A percentile compares a stretch with the other conserved stretches of the same genome.
These are phyloP conservation scores for Podospora pseudoanserina DNA, from an alignment of 495 filamentous ascomycete genomes.

Conservation along the genomic window DNA sequence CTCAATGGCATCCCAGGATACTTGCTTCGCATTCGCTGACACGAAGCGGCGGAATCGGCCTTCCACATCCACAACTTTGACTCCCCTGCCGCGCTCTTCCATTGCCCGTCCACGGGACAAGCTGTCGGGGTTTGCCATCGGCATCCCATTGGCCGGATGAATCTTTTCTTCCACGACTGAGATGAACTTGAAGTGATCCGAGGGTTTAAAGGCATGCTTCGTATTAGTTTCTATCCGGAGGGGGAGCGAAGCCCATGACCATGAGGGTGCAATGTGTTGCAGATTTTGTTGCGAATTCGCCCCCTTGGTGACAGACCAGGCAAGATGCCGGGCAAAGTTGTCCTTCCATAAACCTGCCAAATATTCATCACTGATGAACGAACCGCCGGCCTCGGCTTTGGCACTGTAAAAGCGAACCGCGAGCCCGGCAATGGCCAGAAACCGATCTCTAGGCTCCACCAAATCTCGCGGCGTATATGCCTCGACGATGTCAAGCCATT, in stretches of 20 bases:
- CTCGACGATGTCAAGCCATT: conserved; percentile 36
- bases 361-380: conserved; percentile 26
- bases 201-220: conserved; percentile 21
- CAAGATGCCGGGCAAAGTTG: conserved; percentile 29
- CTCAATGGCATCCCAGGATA: conserved; percentile 25
- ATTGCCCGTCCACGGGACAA: conserved; percentile 17
- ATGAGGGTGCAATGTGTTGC: conserved; percentile 30
- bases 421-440: conserved; percentile 33
- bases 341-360: conserved; percentile 33
- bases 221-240: conserved; percentile 23
- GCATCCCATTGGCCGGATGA: neutral
- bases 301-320: conserved; percentile 28
- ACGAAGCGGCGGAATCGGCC: conserved; percentile 32
- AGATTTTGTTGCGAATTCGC: conserved; percentile 17
- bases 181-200: conserved; percentile 27
- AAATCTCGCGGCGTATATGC: conserved; percentile 32
- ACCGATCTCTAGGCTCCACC: conserved; percentile 27
- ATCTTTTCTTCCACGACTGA: conserved; percentile 1
- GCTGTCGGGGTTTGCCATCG: neutral
- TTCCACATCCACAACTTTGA: conserved; percentile 26
- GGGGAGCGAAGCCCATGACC: conserved; percentile 33
- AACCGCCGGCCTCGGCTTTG: conserved; percentile 23
- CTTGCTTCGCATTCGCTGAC: conserved; percentile 15
- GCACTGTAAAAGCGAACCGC: conserved; percentile 33
- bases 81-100: conserved; percentile 26